These are phyloP conservation scores for Citrullus colocynthis DNA, from an alignment of 306 rosid genomes.

Conservation along the genomic window DNA sequence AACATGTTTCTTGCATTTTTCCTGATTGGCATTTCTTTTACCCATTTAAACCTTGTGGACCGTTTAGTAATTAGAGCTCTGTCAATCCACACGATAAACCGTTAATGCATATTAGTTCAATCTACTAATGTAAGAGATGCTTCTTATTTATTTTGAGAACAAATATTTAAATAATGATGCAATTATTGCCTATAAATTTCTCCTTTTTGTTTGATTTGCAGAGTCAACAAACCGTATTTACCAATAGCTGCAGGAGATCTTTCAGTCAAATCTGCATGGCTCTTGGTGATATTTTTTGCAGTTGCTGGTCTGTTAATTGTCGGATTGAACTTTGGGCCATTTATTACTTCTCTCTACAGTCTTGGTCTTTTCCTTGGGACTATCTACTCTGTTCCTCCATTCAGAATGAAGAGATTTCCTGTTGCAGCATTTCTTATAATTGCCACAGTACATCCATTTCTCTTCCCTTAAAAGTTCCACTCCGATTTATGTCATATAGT, in stretches of 20 bases:
- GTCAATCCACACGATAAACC: background rate
- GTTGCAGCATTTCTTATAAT: slow-evolving; percentile 94
- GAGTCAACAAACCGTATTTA: slow-evolving; percentile 95
- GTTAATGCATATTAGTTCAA: background rate
- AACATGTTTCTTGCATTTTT: background rate
- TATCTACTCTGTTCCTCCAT: slow-evolving; percentile 88
- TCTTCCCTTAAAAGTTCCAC: background rate
- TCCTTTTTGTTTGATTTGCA: slow-evolving; percentile 29
- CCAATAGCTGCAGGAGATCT: slow-evolving; percentile 99
- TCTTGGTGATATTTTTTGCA: slow-evolving; percentile 78
- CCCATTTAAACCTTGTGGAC: background rate
- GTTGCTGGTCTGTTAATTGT: slow-evolving; percentile 62
- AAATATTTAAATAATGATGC: background rate
- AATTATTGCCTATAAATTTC: background rate
- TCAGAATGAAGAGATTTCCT: slow-evolving; percentile 90
- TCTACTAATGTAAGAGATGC: background rate
- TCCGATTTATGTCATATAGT: background rate
- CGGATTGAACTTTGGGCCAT: slow-evolving; percentile 72
- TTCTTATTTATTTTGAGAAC: background rate
- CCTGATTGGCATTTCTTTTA: background rate
- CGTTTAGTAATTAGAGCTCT: background rate
- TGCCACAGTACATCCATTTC: slow-evolving; percentile 54
- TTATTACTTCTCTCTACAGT: slow-evolving; percentile 68
- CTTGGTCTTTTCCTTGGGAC: slow-evolving; percentile 92
- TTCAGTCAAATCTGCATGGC: slow-evolving; percentile 90